Conservation (phyloP, 2,329 filamentous ascomycete genomes). For the Colletotrichum orchidophilum region DNA sequence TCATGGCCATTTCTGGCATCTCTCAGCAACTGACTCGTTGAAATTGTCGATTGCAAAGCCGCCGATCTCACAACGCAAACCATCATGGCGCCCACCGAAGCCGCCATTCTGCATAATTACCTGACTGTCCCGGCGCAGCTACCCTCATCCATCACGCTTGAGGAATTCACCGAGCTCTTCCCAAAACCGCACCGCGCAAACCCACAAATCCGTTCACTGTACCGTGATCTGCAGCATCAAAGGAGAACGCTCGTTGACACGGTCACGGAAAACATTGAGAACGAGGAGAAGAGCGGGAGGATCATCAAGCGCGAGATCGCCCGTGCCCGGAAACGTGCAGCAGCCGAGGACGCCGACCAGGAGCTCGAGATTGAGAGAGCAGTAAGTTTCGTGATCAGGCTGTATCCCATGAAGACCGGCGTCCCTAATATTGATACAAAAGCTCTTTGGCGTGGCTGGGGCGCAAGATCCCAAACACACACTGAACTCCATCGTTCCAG, state of each 20-base stretch:
- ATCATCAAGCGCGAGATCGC: constrained; percentile 67
- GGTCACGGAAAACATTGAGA: constrained; percentile 71
- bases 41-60: constrained; percentile 20
- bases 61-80: background rate
- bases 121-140: constrained; percentile 80
- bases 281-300: constrained; percentile 70
- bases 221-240: constrained; percentile 81
- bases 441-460: constrained; percentile 69
- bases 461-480: constrained; percentile 64
- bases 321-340: constrained; percentile 60
- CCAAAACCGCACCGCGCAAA: constrained; percentile 72
- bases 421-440: constrained; percentile 20
- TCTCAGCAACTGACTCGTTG: background rate
- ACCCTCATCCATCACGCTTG: constrained; percentile 76
- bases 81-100: constrained; percentile 78
- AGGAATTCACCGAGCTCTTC: constrained; percentile 81
- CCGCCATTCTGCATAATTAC: constrained; percentile 79
- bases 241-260: constrained; percentile 74
- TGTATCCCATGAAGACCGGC: background rate
- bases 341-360: constrained; percentile 66
- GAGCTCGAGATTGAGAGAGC: constrained; percentile 71
- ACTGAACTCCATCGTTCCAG: constrained; percentile 70
- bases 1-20: constrained; percentile 36
- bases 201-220: constrained; percentile 75
- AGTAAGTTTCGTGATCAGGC: constrained; percentile 46